Conservation (phyloP, 768 basidiomycete genomes). For the Pulveroboletus sp. region DNA sequence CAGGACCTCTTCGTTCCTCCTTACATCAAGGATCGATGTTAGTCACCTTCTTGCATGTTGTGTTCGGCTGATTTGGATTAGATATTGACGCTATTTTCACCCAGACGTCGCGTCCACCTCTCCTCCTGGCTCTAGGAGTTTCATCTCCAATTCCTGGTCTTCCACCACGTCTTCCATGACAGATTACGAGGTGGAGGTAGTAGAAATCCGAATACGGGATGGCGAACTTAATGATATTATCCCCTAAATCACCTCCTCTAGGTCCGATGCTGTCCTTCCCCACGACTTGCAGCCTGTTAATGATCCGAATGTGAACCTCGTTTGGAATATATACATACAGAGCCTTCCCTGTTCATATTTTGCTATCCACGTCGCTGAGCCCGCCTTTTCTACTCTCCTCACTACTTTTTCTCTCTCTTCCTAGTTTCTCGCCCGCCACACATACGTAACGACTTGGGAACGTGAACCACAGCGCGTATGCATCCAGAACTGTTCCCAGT, state of each 20-base stretch:
- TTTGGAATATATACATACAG: slow-evolving; percentile 15
- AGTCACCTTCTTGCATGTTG: slow-evolving; percentile 33
- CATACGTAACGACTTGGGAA: slow-evolving; percentile 4
- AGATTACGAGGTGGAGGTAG: slow-evolving; percentile 83
- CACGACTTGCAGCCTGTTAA: slow-evolving; percentile 10
- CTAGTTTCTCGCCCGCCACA: neutral
- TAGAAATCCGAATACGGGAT: slow-evolving; percentile 79
- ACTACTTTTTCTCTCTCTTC: neutral
- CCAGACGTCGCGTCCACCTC: slow-evolving; percentile 80
- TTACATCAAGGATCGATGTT: slow-evolving; percentile 88
- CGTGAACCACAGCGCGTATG: slow-evolving; percentile 5
- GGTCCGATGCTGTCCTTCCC: neutral
- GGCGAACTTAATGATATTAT: slow-evolving; percentile 76
- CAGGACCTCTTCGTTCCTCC: slow-evolving; percentile 85
- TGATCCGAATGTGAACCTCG: slow-evolving; percentile 8
- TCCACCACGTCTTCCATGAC: slow-evolving; percentile 62
- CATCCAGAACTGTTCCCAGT: neutral
- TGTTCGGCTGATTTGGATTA: slow-evolving; percentile 6
- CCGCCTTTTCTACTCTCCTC: slow-evolving; percentile 8
- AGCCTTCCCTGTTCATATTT: neutral
- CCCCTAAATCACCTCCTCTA: slow-evolving; percentile 35
- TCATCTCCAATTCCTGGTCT: slow-evolving; percentile 63
- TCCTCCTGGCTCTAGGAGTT: slow-evolving; percentile 63
- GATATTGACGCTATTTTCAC: neutral
- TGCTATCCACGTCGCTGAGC: slow-evolving; percentile 1